phyloP scores from a whole-genome alignment of 2,329 filamentous ascomycete species.

The Diatrype stigma region DNA sequence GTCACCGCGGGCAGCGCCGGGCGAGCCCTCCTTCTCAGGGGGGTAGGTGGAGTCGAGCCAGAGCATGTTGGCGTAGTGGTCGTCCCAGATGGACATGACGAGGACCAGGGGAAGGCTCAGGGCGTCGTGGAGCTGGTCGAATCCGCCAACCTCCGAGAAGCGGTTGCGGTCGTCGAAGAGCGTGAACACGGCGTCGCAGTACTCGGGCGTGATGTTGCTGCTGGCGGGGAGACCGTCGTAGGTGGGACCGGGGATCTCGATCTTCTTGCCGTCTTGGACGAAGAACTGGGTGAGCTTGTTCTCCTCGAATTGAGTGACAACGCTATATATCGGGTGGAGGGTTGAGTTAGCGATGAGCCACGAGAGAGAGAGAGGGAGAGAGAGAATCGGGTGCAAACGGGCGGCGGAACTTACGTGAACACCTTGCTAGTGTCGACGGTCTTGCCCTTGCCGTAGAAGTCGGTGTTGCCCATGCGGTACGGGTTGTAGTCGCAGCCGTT shows the following conservation, averaged over 20 bases:
- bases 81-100: constrained; percentile 59
- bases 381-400: neutral
- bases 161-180: constrained; percentile 48
- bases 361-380: too few species aligned
- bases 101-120: constrained; percentile 56
- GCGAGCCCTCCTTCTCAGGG: constrained; percentile 28
- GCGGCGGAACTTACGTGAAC: constrained; percentile 38
- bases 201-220: constrained; percentile 45
- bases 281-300: constrained; percentile 52
- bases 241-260: constrained; percentile 33
- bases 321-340: constrained; percentile 19
- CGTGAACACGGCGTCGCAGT: constrained; percentile 50
- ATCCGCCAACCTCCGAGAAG: constrained; percentile 51
- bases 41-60: constrained; percentile 56
- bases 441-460: constrained; percentile 57
- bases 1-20: constrained; percentile 45
- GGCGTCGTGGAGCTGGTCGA: constrained; percentile 47
- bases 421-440: constrained; percentile 53
- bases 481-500: constrained; percentile 65
- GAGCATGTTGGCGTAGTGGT: constrained; percentile 56
- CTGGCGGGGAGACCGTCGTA: constrained; percentile 22
- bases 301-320: constrained; percentile 53
- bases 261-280: constrained; percentile 53
- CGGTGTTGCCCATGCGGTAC: constrained; percentile 57
- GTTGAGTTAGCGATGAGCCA: neutral